Evolutionary conservation across 352 stramenopile species (phyloP).

Genomic region (Blastocystis sp.): DNA sequence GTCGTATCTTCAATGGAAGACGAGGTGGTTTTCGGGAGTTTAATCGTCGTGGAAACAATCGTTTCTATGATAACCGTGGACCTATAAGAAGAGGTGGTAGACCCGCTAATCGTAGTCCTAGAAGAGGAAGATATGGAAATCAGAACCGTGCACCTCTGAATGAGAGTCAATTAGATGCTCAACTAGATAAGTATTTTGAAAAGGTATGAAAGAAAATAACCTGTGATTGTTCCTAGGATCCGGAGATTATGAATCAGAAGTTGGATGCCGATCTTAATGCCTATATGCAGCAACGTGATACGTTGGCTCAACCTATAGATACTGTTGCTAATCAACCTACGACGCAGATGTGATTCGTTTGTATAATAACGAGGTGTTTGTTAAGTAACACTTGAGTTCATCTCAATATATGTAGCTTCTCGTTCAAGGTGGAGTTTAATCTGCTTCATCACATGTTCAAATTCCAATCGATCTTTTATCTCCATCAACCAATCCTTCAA

Average conservation of each 20-base stretch:
- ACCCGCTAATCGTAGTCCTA: neutral
- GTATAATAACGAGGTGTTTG: neutral
- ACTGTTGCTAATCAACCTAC: neutral
- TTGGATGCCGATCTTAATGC: slow-evolving; percentile 14
- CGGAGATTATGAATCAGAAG: slow-evolving; percentile 20
- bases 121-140: slow-evolving; percentile 1
- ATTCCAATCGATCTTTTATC: slow-evolving; percentile 38
- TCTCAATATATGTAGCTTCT: neutral
- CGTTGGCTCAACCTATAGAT: slow-evolving; percentile 5
- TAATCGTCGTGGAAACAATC: neutral
- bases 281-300: slow-evolving; percentile 3
- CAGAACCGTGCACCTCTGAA: neutral
- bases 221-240: slow-evolving; percentile 14
- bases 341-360: neutral
- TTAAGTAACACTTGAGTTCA: neutral
- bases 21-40: neutral
- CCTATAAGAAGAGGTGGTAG: neutral
- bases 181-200: slow-evolving; percentile 39
- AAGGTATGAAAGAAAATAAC: slow-evolving; percentile 18
- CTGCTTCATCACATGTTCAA: neutral
- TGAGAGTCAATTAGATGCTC: neutral
- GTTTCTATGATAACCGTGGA: neutral
- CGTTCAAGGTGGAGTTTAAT: slow-evolving; percentile 26
- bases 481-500: slow-evolving; percentile 23
- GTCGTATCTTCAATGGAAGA: neutral